Evolutionary conservation across 441 rosid genomes (phyloP).

Genomic region (Pelargonium australe): DNA sequence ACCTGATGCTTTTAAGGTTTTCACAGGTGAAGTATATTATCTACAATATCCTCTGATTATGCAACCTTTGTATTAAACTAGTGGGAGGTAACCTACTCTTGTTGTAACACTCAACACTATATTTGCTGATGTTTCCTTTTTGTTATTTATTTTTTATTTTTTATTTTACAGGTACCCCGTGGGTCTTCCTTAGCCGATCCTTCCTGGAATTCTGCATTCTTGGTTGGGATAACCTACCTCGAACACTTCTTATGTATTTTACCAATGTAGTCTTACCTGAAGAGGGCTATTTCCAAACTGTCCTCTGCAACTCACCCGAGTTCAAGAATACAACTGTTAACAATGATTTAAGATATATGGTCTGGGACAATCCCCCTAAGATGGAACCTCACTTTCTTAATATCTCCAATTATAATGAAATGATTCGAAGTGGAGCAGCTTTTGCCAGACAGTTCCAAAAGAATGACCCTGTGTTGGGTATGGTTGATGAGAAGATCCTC

Average conservation of each 20-base stretch:
- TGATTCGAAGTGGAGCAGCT: constrained; percentile 74
- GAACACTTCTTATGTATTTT: constrained; percentile 76
- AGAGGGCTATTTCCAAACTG: constrained; percentile 72
- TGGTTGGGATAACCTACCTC: constrained; percentile 86
- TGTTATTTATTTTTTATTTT: background rate
- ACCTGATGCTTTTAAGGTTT: constrained; percentile 76
- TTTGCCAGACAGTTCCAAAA: constrained; percentile 64
- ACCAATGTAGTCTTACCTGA: constrained; percentile 65
- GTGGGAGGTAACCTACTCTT: background rate
- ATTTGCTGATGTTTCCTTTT: background rate
- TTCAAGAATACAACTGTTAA: constrained; percentile 71
- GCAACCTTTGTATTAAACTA: background rate
- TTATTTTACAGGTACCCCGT: constrained; percentile 60
- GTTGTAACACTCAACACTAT: background rate
- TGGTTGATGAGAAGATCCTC: constrained; percentile 64
- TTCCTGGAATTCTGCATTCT: constrained; percentile 73
- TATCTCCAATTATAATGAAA: constrained; percentile 46
- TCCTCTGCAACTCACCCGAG: constrained; percentile 76
- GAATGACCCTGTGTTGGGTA: constrained; percentile 58
- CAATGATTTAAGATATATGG: constrained; percentile 66
- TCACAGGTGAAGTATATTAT: constrained; percentile 54
- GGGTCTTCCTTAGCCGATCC: constrained; percentile 69
- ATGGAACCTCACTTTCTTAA: constrained; percentile 75
- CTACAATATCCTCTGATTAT: background rate
- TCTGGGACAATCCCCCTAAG: constrained; percentile 89